Base-by-base conservation (phyloP, 2,329 filamentous ascomycete genomes). In the Emydomyces testavorans region DNA sequence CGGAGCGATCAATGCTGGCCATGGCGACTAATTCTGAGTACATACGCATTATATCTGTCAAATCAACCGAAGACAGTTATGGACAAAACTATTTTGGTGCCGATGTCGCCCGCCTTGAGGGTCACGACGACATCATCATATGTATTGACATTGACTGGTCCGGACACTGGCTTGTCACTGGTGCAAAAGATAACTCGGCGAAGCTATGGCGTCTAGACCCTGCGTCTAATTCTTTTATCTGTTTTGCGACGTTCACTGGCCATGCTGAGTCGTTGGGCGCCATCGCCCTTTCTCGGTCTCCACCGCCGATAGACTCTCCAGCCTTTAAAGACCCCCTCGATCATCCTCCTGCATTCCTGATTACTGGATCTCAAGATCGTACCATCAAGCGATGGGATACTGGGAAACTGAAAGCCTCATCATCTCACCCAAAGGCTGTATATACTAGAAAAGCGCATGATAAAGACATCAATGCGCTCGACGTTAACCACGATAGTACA, bases 391-490 rank as follows among this genome's bases (percentile, higher is more conserved):
- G 84, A 56, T 95, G 92, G 87, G 85, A 94, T 52, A 80, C 90
- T 18, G 77, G 80, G 1, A 76, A 77, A 32, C 63, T 76, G 51
- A 59, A 59, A 37, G 54, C 58, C 8, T 57, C 58, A 7, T 61
- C 53, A 16, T 52, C 54, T 35, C 62, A 64, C 43, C 62, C 62
- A 2, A 69, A 69, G 56, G 86, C 86, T 34, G 68, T 81, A 3
- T 98, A 85, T 64, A 96, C 92, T 1, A 79, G 92, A 49, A 94
- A 95, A 65, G 92, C 92, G 1, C 92, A 98, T 66, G 92, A 98
- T 61, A 98, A 98, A 63, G 92, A 98, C 56, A 98, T 98, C 67
- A 98, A 98, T 58, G 88, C 92, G 2, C 77, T 98, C 43, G 87
- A 93, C 54, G 75, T 92, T 8, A 85, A 88, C 54, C 76, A 80